Base-by-base conservation (phyloP, 2,329 filamentous ascomycete species). In the Basipetospora sp. region DNA sequence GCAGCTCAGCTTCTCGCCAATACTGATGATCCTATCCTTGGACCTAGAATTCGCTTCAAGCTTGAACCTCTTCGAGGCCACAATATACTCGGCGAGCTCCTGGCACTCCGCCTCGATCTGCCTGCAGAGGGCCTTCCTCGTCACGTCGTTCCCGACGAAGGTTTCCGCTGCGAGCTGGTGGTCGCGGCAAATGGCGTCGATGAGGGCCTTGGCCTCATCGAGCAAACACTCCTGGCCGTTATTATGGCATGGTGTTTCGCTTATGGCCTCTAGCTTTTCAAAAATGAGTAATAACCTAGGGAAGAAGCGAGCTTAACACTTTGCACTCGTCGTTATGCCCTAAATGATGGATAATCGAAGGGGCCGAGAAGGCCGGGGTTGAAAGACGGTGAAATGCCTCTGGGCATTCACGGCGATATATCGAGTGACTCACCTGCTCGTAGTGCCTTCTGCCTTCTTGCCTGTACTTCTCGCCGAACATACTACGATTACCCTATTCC, bases 1-100 rank as follows among this genome's bases (percentile, higher is more conserved):
- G 58, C 88, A 96, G 59, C 85, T 92, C 47, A 98, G 65, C 63
- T 94, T 96, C 68, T 98, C 90, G 39, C 90, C 90, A 48, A 90
- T 86, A 55, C 86, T 92, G 43, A 96, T 79, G 44, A 98, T 84
- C 48, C 88, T 80, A 52, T 90, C 83, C 55, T 86, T 83, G 42
- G 78, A 79, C 49, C 80, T 71, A 5, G 79, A 72, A 53, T 83
- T 84, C 51, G 87, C 80, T 55, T 87, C 81, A 30, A 80, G 62
- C 51, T 77, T 74, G 58, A 77, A 80, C 45, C 74, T 65, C 54
- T 72, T 74, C 8, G 73, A 70, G 2, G 73, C 75, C 22, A 67
- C 59, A 41, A 77, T 67, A 50, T 78, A 90, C 59, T 85, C 86
- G 46, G 79, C 64, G 42, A 96, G 71, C 52, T 80, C 77, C 47